A percentile compares a stretch with the other conserved stretches of the same genome.
Conservation (phyloP, 73 alveolate genomes). For the Blepharisma stoltei region DNA sequence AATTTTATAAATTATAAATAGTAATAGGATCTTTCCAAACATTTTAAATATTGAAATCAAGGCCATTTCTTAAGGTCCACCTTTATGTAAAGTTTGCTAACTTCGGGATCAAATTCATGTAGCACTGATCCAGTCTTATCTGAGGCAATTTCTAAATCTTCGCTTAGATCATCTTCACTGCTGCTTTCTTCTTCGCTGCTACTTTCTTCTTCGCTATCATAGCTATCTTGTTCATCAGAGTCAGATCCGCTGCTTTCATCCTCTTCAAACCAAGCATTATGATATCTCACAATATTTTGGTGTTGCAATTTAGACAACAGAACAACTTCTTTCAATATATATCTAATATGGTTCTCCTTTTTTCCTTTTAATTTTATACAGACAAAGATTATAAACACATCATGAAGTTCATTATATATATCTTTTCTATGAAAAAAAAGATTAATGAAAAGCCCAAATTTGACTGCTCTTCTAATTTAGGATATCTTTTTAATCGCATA, state of each 20-base stretch:
- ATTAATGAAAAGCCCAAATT: too few relatives aligned
- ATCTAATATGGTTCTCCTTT: conserved; percentile 7
- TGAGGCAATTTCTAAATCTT: not conserved
- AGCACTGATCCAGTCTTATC: not conserved
- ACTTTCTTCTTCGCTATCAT: conserved; percentile 35
- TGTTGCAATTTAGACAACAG: conserved; percentile 43
- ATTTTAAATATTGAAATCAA: too few relatives aligned
- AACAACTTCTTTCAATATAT: conserved; percentile 50
- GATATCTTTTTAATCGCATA: conserved; percentile 55
- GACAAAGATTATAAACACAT: too few relatives aligned
- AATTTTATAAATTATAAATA: too few relatives aligned
- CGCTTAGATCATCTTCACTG: conserved; percentile 2
- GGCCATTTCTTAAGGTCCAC: too few relatives aligned
- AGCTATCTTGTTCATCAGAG: not conserved
- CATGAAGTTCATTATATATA: too few relatives aligned
- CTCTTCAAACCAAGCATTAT: conserved; percentile 46
- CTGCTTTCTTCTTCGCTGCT: conserved; percentile 13
- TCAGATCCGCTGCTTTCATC: too few relatives aligned
- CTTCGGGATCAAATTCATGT: not conserved
- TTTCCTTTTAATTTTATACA: conserved; percentile 31
- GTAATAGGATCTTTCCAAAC: too few relatives aligned
- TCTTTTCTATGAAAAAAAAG: too few relatives aligned
- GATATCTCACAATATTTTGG: conserved; percentile 50
- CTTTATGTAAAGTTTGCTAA: conserved; percentile 32
- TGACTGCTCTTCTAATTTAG: too few relatives aligned